Base-by-base conservation (phyloP, 306 rosid species). In the Rubus idaeus region DNA sequence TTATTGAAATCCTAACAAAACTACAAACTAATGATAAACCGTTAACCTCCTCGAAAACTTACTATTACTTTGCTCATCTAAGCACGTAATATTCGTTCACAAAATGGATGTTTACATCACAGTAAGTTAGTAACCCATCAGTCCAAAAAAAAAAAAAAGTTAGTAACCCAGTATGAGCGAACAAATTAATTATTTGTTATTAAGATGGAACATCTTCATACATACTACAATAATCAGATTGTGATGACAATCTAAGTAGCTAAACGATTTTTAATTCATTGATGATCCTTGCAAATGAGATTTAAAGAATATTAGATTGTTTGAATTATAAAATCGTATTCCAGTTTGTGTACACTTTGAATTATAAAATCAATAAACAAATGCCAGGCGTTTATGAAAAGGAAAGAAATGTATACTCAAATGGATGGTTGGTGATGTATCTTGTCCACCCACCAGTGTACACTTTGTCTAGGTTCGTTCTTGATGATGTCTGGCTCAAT, bases 381-480 rank as follows among this genome's bases (percentile, higher is more conserved):
- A 44, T 41, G 40, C 16, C 37, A 76, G 66, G 26, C 5, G 20
- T 42, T 4, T 13, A 62, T 26, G 78, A 46, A 26, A 37, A 49
- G 18, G 62, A 46, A 40, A 71, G 60, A 69, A 78, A 40, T 8
- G 23, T 2, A 4, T 10, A 57, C 46, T 63, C 11, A 63, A 61
- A 63, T 63, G 45, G 26, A 42, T 7, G 56, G 49, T 56, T 26
- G 75, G 68, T 57, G 56, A 39, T 39, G 67, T 79, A 56, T n/a
- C 21, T 41, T 42, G 82, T 51, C 51, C 82, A 40, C 71, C 56
- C 73, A 71, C 49, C 60, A 18, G 70, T 58, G 6, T 68, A 35
- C 49, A 50, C 65, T 67, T 11, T 70, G 76, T 70, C 70, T 40
- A 78, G 10, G 52, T 78, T 60, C 65, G 52, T 70, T 60, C 47